Conservation (phyloP, 2,329 filamentous ascomycete species). For the Chrysosporium queenslandicum region DNA sequence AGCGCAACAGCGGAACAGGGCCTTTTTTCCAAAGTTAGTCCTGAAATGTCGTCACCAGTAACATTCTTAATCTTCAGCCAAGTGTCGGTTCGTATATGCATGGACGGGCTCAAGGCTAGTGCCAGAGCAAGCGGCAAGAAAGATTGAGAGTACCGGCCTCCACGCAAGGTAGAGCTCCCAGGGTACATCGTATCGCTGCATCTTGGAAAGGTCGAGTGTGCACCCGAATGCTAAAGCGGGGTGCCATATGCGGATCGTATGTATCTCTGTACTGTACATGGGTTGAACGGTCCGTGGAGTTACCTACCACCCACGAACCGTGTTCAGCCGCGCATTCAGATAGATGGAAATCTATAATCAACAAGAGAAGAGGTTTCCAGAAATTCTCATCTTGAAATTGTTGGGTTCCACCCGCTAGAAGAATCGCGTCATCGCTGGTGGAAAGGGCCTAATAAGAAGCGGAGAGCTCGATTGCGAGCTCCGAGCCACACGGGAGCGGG, state of each 20-base stretch:
- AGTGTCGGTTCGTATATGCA: too few relatives aligned
- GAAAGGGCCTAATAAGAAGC: background rate
- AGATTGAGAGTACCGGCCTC: background rate
- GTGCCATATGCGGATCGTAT: background rate
- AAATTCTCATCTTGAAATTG: too few relatives aligned
- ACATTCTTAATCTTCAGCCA: too few relatives aligned
- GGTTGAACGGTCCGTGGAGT: background rate
- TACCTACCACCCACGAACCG: too few relatives aligned
- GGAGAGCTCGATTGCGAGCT: background rate
- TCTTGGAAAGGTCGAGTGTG: background rate
- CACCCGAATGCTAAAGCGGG: background rate
- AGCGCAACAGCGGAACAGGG: background rate
- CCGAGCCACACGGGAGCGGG: background rate
- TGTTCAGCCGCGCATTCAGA: too few relatives aligned
- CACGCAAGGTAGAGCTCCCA: background rate
- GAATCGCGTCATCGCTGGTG: conserved; percentile 2
- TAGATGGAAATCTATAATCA: too few relatives aligned
- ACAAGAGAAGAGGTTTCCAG: too few relatives aligned
- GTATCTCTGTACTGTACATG: background rate
- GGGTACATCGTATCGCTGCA: conserved; percentile 3
- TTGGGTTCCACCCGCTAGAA: too few relatives aligned
- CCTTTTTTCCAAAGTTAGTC: background rate
- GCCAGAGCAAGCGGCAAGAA: too few relatives aligned
- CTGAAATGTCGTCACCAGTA: conserved; percentile 1
- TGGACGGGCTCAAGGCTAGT: background rate